Evolutionary conservation across 164 flowering plant genomes (phyloP).

Genomic region (Tinospora cordifolia): DNA sequence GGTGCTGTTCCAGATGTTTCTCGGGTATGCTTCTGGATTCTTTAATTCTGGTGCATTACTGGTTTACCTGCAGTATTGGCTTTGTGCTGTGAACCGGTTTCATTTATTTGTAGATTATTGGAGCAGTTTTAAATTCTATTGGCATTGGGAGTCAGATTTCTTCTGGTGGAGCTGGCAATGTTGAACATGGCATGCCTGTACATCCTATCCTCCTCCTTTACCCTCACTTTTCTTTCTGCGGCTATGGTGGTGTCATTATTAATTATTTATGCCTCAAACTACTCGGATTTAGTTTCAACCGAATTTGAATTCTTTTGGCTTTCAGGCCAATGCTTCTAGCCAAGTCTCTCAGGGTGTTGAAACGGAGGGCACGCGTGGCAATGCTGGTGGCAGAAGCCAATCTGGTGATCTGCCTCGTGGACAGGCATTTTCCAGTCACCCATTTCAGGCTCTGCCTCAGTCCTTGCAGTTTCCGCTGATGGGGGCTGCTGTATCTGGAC

Average conservation of each 20-base stretch:
- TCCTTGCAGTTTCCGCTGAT: constrained; percentile 46
- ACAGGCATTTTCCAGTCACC: constrained; percentile 31
- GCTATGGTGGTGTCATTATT: not conserved
- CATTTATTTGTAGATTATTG: constrained; percentile 56
- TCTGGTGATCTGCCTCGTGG: constrained; percentile 42
- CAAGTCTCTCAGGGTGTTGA: constrained; percentile 46
- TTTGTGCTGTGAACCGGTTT: not conserved
- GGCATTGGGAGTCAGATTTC: constrained; percentile 55
- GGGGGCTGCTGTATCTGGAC: constrained; percentile 50
- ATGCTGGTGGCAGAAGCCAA: constrained; percentile 34
- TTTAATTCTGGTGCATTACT: not conserved
- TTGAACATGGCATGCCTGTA: constrained; percentile 37
- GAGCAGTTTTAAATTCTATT: constrained; percentile 77
- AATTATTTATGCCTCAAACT: not conserved
- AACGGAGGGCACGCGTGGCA: constrained; percentile 33
- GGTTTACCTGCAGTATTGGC: constrained; percentile 1
- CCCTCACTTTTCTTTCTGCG: not conserved
- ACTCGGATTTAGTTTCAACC: not conserved
- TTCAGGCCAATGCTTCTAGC: constrained; percentile 33
- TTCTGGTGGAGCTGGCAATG: constrained; percentile 26
- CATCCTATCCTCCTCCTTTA: constrained; percentile 13
- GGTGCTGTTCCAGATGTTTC: constrained; percentile 57
- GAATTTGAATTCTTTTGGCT: constrained; percentile 1
- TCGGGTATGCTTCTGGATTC: constrained; percentile 42
- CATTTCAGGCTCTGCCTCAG: constrained; percentile 41